Base-by-base conservation (phyloP, 495 filamentous ascomycete species). In the Copromyces sp. region DNA sequence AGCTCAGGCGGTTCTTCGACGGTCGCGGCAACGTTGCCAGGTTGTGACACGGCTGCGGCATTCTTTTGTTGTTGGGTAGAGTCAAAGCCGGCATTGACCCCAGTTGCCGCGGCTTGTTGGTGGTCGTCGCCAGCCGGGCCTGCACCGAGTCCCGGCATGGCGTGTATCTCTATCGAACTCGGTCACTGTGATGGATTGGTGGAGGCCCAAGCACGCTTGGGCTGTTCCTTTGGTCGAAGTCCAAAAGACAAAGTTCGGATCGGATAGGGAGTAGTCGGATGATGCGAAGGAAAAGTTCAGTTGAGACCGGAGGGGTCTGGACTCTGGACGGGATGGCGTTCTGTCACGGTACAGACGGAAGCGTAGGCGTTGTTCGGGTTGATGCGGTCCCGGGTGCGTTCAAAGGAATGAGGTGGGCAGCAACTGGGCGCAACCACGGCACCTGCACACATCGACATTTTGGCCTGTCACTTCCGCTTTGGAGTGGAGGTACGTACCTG, bases 1-100 rank as follows among this genome's bases (percentile, higher is more conserved):
- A 83, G 70, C 74, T 89, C 83, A 29, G 77, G 77, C 70, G 70
- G 75, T 74, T 79, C 79, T 74, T 78, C 81, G 74, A 78, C 78
- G 59, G 79, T 74, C 80, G 82, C 82, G 77, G 75, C 40, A 17
- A 5, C 42, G 72, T 9, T 47, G 20, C 32, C 29, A 42, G 73
- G 17, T 29, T 53, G 68, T 65, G 29, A 35, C 14, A 65, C 14
- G 29, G 29, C 53, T 9, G 29, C 3, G 14, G 29, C 29, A 35
- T 59, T 59, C 20, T 29, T 29, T 29, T 59, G 47, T 59, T 24
- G 2, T 59, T 59, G 47, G 11, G 11, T 47, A 9, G n/a, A 47
- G 17, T 20, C 44, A 45, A 45, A 17, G 17, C 24, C 45, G 70
- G 61, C 40, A 44, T 71, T 69, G 59, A 47, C 35, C 69, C 12